Evolutionary conservation across 2,329 filamentous ascomycete genomes (phyloP), one percentile per base, ranked within the genome.

Genomic region (Hortaea werneckii): DNA sequence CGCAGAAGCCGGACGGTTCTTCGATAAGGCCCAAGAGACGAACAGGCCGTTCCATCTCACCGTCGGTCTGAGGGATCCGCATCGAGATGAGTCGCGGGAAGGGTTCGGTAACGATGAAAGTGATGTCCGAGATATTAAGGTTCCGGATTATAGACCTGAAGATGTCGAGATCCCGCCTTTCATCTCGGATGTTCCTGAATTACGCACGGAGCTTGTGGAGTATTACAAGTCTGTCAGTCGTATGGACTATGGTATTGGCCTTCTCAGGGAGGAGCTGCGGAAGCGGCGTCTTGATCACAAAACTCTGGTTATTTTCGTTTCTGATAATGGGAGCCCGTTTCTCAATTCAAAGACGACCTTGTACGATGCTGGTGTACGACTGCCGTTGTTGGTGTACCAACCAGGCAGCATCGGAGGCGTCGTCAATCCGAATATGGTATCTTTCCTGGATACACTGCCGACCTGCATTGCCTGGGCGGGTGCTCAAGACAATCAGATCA

Each of bases 281-380:
- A 42, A 51, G 2, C 44, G 50, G 2, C 65, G 65, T 0, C 45
- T 70, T 0, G 53, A 49, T 1, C 54, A 67, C 1, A 48, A 59
- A 29, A 75, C 71, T 0, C 49, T 74, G 9, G 65, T 74, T 2
- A 51, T 74, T 4, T 73, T 75, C 45, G 51, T 70, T 3, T 73
- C 68, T 47, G 71, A 75, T 45, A 75, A 75, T 35, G 71, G 72
- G 0, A 62, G 70, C 1, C 71, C 71, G 0, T 74, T 75, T 49
- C 53, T 75, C 48, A 75, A 75, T 54, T 73, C 72, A 6, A 74
- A 74, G 53, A 75, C 71, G 0, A 74, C 70, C 0, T 58, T 75
- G 0, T 75, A 69, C 51, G 71, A 75, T 43, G 68, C 72, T 0
- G 71, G 72, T 11, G 59, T 72, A 0, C 58, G 65, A 7, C 55